Percentiles rank a stretch among this genome's conserved stretches.
Evolutionary conservation across 371 early-diverging fungal species (phyloP).

Genomic region (Saksenaea vasiformis): DNA sequence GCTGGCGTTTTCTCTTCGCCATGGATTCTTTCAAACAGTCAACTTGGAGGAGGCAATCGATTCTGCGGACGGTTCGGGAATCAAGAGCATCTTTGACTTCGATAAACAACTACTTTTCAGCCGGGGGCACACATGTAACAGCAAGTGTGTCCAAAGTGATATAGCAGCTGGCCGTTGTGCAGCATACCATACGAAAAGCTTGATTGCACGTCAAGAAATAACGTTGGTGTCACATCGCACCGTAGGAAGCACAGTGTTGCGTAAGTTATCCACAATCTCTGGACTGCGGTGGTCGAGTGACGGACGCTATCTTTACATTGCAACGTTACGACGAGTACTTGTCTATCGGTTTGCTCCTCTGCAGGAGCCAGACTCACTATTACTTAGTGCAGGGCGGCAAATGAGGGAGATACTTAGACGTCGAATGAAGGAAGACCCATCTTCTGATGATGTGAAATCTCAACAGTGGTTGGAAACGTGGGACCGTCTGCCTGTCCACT

Average conservation of each 20-base stretch:
- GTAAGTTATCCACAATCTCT: constrained; percentile 58
- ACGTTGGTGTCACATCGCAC: constrained; percentile 59
- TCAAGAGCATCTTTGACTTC: constrained; percentile 14
- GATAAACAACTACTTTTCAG: neutral
- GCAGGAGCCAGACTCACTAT: constrained; percentile 5
- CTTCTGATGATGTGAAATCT: neutral
- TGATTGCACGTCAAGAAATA: constrained; percentile 48
- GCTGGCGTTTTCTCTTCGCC: constrained; percentile 55
- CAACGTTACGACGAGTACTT: constrained; percentile 56
- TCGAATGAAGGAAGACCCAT: neutral
- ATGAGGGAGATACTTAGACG: constrained; percentile 15
- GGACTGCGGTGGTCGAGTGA: constrained; percentile 60
- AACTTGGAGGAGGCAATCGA: constrained; percentile 33
- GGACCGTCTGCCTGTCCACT: constrained; percentile 24
- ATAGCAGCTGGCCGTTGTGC: neutral
- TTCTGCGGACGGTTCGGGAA: constrained; percentile 5
- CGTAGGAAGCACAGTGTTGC: constrained; percentile 37
- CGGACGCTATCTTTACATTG: constrained; percentile 53
- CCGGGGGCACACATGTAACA: constrained; percentile 1
- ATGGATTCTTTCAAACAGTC: constrained; percentile 62
- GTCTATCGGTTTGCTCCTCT: constrained; percentile 40
- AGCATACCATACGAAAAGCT: constrained; percentile 16
- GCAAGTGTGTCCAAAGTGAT: neutral
- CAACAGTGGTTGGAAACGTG: constrained; percentile 17
- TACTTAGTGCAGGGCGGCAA: constrained; percentile 15